Base-by-base conservation (phyloP, 306 rosid genomes). In the Rubus idaeus region DNA sequence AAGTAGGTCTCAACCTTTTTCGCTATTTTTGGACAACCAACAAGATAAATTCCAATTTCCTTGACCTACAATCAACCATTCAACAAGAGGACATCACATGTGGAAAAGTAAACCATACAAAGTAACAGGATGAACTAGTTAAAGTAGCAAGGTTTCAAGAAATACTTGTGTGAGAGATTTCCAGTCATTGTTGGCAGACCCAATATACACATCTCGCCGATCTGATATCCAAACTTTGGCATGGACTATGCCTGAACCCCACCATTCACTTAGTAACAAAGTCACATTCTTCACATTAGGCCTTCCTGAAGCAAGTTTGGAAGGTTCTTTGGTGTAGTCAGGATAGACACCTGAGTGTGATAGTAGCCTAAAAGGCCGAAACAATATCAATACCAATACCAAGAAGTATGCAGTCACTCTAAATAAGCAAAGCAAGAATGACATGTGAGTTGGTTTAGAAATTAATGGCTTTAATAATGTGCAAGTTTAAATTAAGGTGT, bases 161-260 rank as follows among this genome's bases (percentile, higher is more conserved):
- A 55, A 61, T 81, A 88, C 98, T 89, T 92, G 98, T 14, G 98
- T 88, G 11, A 95, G 96, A 79, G 97, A 89, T 80, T 95, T 95
- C 98, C 98, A 95, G 70, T 95, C 98, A 84, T 92, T 90, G 80
- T 95, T 95, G 49, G 97, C 97, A 57, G 98, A 95, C 20, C 98
- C 98, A 82, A 95, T 88, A 74, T 95, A 92, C 1, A 90, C 86
- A 80, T 89, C 87, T 68, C 68, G 86, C 17, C 73, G 81, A 88
- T 95, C 90, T 12, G 98, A 88, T 78, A 95, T 92, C 98, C 98
- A 95, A 70, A 95, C 96, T 83, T 95, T 95, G 52, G 98, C 81
- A 75, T 95, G 98, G 51, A 95, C 96, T 80, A 95, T 84, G 71
- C 98, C 98, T 0, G 98, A 89, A 21, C 93, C 98, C 91, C 89